Evolutionary conservation across 768 basidiomycete genomes (phyloP).

Genomic region (Pleurotus giganteus): DNA sequence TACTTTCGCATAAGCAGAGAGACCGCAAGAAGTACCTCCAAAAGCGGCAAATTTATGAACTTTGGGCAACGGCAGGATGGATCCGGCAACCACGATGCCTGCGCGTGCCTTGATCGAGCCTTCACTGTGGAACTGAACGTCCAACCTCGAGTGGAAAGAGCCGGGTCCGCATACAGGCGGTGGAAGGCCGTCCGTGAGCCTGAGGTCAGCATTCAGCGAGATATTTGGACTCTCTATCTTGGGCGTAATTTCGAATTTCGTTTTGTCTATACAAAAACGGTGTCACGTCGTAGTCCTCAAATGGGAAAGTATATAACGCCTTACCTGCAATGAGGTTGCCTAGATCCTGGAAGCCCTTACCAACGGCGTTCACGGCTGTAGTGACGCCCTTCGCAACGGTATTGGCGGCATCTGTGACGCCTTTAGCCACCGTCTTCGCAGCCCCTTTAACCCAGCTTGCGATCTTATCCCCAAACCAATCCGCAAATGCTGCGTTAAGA

Average conservation of each 20-base stretch:
- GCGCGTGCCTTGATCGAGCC: conserved; percentile 21
- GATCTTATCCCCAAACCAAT: not conserved
- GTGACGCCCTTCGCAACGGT: not conserved
- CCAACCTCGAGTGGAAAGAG: not conserved
- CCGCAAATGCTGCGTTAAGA: conserved; percentile 2
- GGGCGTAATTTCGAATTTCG: conserved; percentile 9
- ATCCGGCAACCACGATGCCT: conserved; percentile 20
- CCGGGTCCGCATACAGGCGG: not conserved
- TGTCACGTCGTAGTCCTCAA: conserved; percentile 16
- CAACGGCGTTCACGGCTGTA: not conserved
- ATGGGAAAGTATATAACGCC: conserved; percentile 16
- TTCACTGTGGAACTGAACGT: not conserved
- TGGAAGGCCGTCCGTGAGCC: not conserved
- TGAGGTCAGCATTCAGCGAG: conserved; percentile 13
- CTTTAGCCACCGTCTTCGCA: too few relatives aligned
- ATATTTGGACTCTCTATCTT: conserved; percentile 6
- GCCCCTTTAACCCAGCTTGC: not conserved
- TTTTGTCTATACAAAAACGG: conserved; percentile 8
- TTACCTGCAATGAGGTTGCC: conserved; percentile 16
- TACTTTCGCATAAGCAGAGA: not conserved
- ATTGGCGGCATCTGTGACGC: not conserved
- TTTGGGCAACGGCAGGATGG: conserved; percentile 25
- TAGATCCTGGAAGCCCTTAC: conserved; percentile 14
- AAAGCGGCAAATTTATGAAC: conserved; percentile 25
- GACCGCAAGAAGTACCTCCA: conserved; percentile 6